phyloP scores from a whole-genome alignment of 1,284 basidiomycete genomes.

The Tilletia setariae region DNA sequence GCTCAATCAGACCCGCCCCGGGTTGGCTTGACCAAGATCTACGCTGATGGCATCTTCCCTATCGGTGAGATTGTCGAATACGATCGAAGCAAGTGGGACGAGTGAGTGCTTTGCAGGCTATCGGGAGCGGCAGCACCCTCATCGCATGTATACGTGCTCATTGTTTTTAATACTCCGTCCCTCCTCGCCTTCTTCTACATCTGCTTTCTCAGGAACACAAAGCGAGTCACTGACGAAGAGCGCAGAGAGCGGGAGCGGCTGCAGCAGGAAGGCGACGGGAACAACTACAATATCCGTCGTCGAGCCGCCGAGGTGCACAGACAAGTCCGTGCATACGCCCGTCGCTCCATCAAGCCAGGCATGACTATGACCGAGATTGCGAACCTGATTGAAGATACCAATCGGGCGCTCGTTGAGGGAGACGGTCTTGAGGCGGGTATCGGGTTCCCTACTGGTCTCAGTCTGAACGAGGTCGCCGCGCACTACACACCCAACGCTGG shows the following conservation, averaged over 20 bases:
- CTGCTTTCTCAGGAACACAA: conserved; percentile 55
- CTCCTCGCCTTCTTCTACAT: not conserved
- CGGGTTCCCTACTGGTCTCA: conserved; percentile 95
- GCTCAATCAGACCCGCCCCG: conserved; percentile 78
- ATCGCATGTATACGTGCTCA: not conserved
- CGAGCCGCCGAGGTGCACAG: conserved; percentile 88
- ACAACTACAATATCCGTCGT: conserved; percentile 77
- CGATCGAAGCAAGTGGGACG: conserved; percentile 59
- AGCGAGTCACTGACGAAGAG: conserved; percentile 85
- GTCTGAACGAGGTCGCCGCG: conserved; percentile 89
- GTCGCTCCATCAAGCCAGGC: conserved; percentile 80
- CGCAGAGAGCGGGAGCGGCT: conserved; percentile 74
- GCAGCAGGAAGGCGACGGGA: conserved; percentile 57
- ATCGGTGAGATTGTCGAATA: conserved; percentile 90
- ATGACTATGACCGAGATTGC: conserved; percentile 94
- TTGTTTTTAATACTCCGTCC: not conserved
- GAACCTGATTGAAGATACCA: conserved; percentile 78
- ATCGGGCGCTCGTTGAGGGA: conserved; percentile 74
- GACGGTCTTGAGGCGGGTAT: conserved; percentile 80
- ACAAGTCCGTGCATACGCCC: conserved; percentile 78
- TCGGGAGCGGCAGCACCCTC: no score
- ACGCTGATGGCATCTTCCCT: conserved; percentile 78
- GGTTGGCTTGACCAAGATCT: conserved; percentile 83
- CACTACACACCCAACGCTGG: conserved; percentile 97
- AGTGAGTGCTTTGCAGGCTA: conserved; percentile 62